Conservation (phyloP, 2,329 filamentous ascomycete genomes). For the Stachybotrys chartarum region DNA sequence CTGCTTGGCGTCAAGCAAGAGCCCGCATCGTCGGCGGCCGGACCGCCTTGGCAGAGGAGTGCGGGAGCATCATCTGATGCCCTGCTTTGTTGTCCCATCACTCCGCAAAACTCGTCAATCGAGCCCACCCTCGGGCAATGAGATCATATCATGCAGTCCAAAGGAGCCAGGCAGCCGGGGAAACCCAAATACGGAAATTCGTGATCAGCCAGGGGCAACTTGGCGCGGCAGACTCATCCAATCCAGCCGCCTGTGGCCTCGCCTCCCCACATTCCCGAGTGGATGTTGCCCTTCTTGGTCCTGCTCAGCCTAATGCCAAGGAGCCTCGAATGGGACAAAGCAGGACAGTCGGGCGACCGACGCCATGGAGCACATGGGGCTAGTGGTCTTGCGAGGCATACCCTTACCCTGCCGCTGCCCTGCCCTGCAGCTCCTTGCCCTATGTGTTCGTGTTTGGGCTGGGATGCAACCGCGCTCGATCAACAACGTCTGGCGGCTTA, state of each 20-base stretch:
- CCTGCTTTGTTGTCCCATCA: no score
- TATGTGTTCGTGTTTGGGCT: no score
- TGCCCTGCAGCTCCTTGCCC: background rate
- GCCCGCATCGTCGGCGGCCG: no score
- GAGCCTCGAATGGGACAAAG: background rate
- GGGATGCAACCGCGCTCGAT: background rate
- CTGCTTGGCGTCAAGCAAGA: no score
- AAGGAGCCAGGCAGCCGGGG: no score
- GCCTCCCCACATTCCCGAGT: background rate
- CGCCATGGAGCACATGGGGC: background rate
- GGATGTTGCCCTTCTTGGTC: background rate
- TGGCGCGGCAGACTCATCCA: background rate
- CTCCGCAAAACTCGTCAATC: no score
- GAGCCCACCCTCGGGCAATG: no score
- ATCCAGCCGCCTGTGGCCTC: background rate
- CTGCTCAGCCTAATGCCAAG: background rate
- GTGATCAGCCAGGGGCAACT: background rate
- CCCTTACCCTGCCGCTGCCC: background rate
- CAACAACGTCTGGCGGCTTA: background rate
- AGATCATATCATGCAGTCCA: no score
- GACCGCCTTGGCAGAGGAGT: no score
- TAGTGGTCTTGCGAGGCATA: background rate
- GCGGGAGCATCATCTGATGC: no score
- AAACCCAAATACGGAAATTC: no score
- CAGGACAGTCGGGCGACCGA: background rate